Conservation (phyloP, 2,329 filamentous ascomycete species). For the Penicillium sp. region DNA sequence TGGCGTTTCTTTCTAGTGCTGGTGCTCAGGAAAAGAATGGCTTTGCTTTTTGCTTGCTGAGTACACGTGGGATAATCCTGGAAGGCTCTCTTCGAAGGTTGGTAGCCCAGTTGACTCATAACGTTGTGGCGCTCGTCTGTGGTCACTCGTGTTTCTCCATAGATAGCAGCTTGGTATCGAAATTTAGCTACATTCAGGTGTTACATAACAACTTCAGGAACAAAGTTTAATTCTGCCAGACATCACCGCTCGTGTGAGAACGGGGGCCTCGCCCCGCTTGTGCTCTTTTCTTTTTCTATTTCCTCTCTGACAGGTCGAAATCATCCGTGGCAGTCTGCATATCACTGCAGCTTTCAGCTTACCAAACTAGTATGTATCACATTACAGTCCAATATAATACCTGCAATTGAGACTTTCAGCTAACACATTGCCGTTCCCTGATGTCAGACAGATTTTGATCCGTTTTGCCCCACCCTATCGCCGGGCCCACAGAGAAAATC, state of each 20-base stretch:
- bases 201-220: constrained; percentile 7
- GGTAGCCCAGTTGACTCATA: background rate
- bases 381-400: background rate
- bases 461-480: constrained; percentile 18
- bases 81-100: background rate
- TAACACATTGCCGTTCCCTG: constrained; percentile 12
- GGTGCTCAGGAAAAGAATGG: background rate
- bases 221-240: constrained; percentile 11
- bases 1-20: background rate
- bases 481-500: constrained; percentile 30
- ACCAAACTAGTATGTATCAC: background rate
- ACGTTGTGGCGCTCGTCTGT: background rate
- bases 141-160: background rate
- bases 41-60: background rate
- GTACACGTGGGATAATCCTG: background rate
- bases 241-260: constrained; percentile 11
- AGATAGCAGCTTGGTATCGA: background rate
- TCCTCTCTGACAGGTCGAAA: background rate
- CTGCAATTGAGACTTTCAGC: background rate
- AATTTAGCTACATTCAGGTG: background rate
- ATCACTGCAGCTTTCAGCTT: background rate
- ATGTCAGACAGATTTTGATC: constrained; percentile 27
- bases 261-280: background rate
- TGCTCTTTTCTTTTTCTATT: background rate
- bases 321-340: constrained; percentile 6